Conservation (phyloP, 2,329 filamentous ascomycete genomes). For the Dactylellina haptotyla region DNA sequence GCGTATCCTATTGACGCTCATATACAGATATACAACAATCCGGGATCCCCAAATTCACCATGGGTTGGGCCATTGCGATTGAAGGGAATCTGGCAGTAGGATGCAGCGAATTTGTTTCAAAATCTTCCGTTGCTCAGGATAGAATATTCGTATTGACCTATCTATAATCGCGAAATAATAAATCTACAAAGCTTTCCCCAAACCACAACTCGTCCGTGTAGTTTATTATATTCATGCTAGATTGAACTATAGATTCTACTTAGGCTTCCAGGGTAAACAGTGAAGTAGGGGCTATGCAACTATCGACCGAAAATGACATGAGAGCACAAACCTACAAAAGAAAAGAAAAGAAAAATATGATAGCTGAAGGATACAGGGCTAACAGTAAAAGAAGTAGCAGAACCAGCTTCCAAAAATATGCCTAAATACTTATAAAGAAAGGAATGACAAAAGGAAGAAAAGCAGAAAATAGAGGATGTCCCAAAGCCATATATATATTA, state of each 20-base stretch:
- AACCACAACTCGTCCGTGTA: no score
- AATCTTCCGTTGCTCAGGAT: no score
- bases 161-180: no score
- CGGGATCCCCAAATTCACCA: no score
- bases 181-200: no score
- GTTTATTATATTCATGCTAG: no score
- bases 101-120: no score
- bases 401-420: conserved; percentile 33
- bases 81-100: no score
- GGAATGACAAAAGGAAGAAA: neutral
- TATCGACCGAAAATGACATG: conserved; percentile 5
- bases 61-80: no score
- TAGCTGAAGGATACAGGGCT: neutral
- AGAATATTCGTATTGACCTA: neutral
- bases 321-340: conserved; percentile 7
- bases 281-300: conserved; percentile 5
- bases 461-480: neutral
- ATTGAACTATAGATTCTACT: conserved; percentile 3
- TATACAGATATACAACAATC: no score
- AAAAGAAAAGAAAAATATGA: conserved; percentile 5
- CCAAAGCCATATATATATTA: neutral
- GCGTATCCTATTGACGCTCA: no score
- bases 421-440: conserved; percentile 11
- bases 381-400: conserved; percentile 2
- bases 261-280: neutral